Percentiles rank a stretch among this genome's conserved stretches.
These are phyloP conservation scores for Prunus davidiana DNA, from an alignment of 306 rosid genomes.

Conservation along the genomic window DNA sequence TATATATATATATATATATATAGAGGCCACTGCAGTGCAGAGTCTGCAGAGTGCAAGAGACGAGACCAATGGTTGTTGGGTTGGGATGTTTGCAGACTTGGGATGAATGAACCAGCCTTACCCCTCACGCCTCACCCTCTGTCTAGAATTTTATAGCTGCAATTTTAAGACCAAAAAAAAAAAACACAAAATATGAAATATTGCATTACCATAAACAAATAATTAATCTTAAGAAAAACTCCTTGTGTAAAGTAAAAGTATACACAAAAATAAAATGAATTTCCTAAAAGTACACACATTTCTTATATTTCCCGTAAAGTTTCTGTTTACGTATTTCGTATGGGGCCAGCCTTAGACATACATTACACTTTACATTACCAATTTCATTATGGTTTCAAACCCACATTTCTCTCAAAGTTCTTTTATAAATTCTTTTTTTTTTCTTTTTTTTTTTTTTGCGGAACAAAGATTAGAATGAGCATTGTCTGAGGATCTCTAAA, in stretches of 20 bases:
- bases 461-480: too few relatives aligned
- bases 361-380: too few relatives aligned
- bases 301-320: not conserved
- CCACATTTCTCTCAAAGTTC: too few relatives aligned
- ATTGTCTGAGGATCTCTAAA: too few relatives aligned
- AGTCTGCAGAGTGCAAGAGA: not conserved
- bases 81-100: not conserved
- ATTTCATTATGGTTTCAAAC: too few relatives aligned
- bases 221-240: not conserved
- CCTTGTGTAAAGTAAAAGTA: not conserved
- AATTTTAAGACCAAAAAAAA: not conserved
- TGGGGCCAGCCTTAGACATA: not conserved
- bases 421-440: too few relatives aligned
- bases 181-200: not conserved
- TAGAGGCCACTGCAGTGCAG: not conserved
- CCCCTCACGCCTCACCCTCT: not conserved
- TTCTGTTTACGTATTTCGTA: not conserved
- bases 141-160: not conserved
- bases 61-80: not conserved
- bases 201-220: not conserved
- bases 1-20: too few relatives aligned
- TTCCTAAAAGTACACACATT: not conserved
- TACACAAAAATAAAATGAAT: not conserved
- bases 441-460: too few relatives aligned
- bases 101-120: not conserved